Evolutionary conservation across 768 basidiomycete genomes (phyloP).

Genomic region (Mycena galericulata): DNA sequence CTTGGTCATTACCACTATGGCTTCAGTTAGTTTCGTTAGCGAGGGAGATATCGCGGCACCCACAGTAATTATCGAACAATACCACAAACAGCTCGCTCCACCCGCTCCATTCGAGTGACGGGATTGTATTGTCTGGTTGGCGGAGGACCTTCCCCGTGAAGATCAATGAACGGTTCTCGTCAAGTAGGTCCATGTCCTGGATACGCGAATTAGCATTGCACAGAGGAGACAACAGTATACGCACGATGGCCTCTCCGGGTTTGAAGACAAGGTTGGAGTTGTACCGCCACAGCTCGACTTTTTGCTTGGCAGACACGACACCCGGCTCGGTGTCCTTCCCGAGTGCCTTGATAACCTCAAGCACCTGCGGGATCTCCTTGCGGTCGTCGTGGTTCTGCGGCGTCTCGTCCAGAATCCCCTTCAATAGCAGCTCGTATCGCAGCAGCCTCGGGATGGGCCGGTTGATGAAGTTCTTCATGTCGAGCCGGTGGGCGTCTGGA

Average conservation of each 20-base stretch:
- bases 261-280: slow-evolving; percentile 86
- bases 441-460: slow-evolving; percentile 91
- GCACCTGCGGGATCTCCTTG: slow-evolving; percentile 84
- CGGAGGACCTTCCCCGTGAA: slow-evolving; percentile 86
- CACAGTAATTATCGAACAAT: slow-evolving; percentile 96
- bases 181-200: slow-evolving; percentile 91
- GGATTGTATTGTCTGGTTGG: slow-evolving; percentile 71
- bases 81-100: slow-evolving; percentile 92
- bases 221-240: slow-evolving; percentile 35
- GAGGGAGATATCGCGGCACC: slow-evolving; percentile 7
- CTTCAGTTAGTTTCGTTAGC: background rate
- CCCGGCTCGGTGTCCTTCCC: slow-evolving; percentile 92
- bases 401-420: slow-evolving; percentile 82
- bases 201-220: slow-evolving; percentile 7
- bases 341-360: slow-evolving; percentile 88
- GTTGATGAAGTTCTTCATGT: slow-evolving; percentile 94
- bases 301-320: slow-evolving; percentile 85
- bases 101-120: slow-evolving; percentile 58
- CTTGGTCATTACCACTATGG: slow-evolving; percentile 89
- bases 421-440: slow-evolving; percentile 91
- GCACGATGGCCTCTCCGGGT: slow-evolving; percentile 74
- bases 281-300: slow-evolving; percentile 91
- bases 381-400: slow-evolving; percentile 81
- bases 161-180: slow-evolving; percentile 85
- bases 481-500: slow-evolving; percentile 82